These are phyloP conservation scores for Candida palmyrensis DNA, from an alignment of 805 yeast species.

Conservation along the genomic window DNA sequence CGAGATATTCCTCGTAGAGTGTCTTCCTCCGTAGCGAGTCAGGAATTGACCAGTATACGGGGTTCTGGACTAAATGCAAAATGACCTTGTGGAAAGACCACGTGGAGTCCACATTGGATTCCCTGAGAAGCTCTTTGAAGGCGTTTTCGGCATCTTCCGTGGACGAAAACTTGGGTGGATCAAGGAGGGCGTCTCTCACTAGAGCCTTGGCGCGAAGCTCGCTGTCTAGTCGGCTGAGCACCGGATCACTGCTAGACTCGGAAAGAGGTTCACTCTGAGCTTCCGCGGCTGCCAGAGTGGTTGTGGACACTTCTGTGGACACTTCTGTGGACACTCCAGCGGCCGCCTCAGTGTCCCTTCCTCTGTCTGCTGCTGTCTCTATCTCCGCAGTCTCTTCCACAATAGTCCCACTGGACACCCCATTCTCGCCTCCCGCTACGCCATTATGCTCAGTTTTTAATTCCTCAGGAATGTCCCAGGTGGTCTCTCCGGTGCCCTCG, in stretches of 20 bases:
- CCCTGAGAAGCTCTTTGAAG: constrained; percentile 51
- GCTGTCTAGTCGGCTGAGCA: constrained; percentile 13
- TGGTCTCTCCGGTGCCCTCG: constrained; percentile 55
- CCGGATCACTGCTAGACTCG: too few species aligned
- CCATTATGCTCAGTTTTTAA: constrained; percentile 15
- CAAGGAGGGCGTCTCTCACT: constrained; percentile 17
- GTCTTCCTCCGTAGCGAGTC: constrained; percentile 58
- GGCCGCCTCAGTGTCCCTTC: constrained; percentile 7
- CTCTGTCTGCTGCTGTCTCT: constrained; percentile 6
- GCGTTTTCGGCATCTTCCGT: constrained; percentile 35
- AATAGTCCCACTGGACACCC: not conserved
- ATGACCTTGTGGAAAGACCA: constrained; percentile 74
- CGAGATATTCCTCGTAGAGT: constrained; percentile 60
- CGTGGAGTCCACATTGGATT: constrained; percentile 57
- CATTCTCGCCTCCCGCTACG: constrained; percentile 5
- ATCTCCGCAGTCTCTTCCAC: constrained; percentile 17
- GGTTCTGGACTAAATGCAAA: constrained; percentile 49
- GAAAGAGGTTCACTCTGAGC: not conserved
- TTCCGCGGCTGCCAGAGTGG: constrained; percentile 3
- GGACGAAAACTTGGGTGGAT: constrained; percentile 14
- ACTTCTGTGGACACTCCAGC: constrained; percentile 4
- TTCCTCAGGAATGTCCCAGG: constrained; percentile 75
- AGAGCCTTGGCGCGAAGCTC: constrained; percentile 18
- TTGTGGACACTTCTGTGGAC: constrained; percentile 5
- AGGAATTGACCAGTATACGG: constrained; percentile 61